A percentile compares a stretch with the other conserved stretches of the same genome.
These are phyloP conservation scores for Comarum palustre DNA, from an alignment of 306 rosid genomes.

Conservation along the genomic window DNA sequence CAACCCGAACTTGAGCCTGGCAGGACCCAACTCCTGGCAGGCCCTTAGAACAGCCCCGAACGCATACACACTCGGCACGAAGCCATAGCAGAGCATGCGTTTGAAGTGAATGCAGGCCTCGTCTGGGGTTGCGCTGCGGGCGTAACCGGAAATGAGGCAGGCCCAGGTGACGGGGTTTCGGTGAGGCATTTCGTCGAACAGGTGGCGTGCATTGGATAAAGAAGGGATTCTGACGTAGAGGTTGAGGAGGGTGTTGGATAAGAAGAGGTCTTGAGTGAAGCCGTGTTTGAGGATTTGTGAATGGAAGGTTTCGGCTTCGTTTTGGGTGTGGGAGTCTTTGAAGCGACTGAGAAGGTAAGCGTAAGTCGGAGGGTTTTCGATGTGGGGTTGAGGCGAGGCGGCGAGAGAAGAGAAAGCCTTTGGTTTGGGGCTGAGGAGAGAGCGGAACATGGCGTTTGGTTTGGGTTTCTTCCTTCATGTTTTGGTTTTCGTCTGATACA, in stretches of 20 bases:
- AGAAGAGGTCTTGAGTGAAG: constrained; percentile 51
- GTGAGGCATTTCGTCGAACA: constrained; percentile 71
- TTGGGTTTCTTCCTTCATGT: neutral
- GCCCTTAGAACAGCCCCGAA: constrained; percentile 75
- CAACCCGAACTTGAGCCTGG: constrained; percentile 53
- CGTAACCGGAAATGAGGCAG: constrained; percentile 68
- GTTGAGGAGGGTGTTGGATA: constrained; percentile 68
- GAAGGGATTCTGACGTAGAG: constrained; percentile 45
- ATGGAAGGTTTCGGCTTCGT: constrained; percentile 66
- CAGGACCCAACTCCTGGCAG: constrained; percentile 54
- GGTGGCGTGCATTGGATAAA: constrained; percentile 46
- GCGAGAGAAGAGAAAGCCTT: constrained; percentile 19
- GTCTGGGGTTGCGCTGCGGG: constrained; percentile 49
- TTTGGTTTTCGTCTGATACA: neutral
- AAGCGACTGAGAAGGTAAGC: constrained; percentile 35
- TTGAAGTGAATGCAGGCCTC: constrained; percentile 63
- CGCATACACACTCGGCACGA: constrained; percentile 60
- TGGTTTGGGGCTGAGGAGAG: neutral
- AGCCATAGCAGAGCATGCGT: constrained; percentile 44
- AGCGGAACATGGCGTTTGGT: constrained; percentile 28
- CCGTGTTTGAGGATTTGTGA: constrained; percentile 59
- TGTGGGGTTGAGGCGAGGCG: constrained; percentile 23
- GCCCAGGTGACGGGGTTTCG: constrained; percentile 78
- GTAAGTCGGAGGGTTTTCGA: constrained; percentile 23
- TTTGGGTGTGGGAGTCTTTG: constrained; percentile 37